A percentile compares a stretch with the other conserved stretches of the same genome.
These are phyloP conservation scores for Posidonia australis DNA, from an alignment of 106 monocot species.

Conservation along the genomic window DNA sequence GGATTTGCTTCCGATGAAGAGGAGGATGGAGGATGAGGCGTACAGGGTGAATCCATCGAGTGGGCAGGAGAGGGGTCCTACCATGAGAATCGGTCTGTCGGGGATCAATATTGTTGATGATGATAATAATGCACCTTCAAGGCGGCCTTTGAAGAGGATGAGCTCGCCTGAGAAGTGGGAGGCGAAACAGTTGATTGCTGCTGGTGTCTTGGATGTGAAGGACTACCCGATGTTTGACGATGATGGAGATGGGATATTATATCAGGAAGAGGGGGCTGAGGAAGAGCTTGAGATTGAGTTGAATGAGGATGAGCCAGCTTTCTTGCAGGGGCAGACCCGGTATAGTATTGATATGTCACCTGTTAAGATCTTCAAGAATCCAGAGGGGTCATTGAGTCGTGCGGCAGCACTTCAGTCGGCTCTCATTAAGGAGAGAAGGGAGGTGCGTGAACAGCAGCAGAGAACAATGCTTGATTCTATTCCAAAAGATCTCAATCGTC, in stretches of 20 bases:
- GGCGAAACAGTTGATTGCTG: conserved; percentile 80
- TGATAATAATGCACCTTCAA: conserved; percentile 25
- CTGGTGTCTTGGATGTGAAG: conserved; percentile 60
- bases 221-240: conserved; percentile 85
- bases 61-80: conserved; percentile 16
- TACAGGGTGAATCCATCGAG: conserved; percentile 53
- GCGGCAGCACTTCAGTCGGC: conserved; percentile 92
- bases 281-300: conserved; percentile 91
- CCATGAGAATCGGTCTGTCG: conserved; percentile 53
- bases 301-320: conserved; percentile 92
- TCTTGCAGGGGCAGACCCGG: conserved; percentile 88
- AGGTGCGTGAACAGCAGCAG: conserved; percentile 91
- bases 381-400: conserved; percentile 84
- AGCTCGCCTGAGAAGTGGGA: conserved; percentile 98
- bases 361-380: conserved; percentile 96
- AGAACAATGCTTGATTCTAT: conserved; percentile 94
- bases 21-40: conserved; percentile 39
- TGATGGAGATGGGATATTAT: conserved; percentile 76
- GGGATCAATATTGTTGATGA: conserved; percentile 67
- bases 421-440: conserved; percentile 91
- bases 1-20: conserved; percentile 69
- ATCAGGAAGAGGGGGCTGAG: conserved; percentile 88
- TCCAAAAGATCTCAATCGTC: conserved; percentile 92
- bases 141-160: conserved; percentile 87
- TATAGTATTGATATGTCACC: conserved; percentile 96